These are phyloP conservation scores for Penicillium corylophilum DNA, from an alignment of 2,329 filamentous ascomycete species.

Conservation along the genomic window DNA sequence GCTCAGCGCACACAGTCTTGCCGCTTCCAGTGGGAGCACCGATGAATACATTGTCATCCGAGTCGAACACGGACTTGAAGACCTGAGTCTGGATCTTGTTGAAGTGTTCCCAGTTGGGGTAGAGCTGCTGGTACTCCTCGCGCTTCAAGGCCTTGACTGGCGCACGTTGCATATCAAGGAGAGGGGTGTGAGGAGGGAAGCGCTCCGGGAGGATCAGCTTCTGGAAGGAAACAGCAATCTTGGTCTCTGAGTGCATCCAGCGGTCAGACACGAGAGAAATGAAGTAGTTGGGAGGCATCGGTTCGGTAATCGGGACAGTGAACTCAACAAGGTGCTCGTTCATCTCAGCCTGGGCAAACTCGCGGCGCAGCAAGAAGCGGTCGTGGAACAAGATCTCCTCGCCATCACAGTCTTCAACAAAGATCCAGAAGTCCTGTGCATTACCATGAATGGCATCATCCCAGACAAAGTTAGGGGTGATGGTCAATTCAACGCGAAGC, in stretches of 20 bases:
- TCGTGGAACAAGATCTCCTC: constrained; percentile 95
- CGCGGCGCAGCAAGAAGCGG: constrained; percentile 84
- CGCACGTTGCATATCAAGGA: constrained; percentile 87
- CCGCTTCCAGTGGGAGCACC: constrained; percentile 92
- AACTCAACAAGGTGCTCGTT: constrained; percentile 96
- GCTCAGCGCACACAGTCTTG: constrained; percentile 95
- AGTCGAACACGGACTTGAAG: constrained; percentile 88
- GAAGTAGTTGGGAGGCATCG: constrained; percentile 98
- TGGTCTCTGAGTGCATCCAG: constrained; percentile 98
- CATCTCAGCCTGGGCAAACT: constrained; percentile 79
- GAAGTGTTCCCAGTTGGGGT: constrained; percentile 81
- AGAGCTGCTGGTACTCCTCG: constrained; percentile 77
- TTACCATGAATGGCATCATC: constrained; percentile 83
- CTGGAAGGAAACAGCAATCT: constrained; percentile 88
- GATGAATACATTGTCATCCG: constrained; percentile 90
- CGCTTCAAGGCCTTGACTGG: constrained; percentile 86
- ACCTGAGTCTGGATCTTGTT: constrained; percentile 98
- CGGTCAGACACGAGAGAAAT: constrained; percentile 91
- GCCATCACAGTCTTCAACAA: constrained; percentile 96
- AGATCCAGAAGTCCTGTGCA: constrained; percentile 93
- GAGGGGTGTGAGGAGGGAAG: constrained; percentile 88
- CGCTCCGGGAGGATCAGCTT: constrained; percentile 93
- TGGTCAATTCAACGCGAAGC: constrained; percentile 83
- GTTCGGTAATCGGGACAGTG: constrained; percentile 92
- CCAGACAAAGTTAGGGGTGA: constrained; percentile 95